phyloP scores from a whole-genome alignment of 352 stramenopile genomes.

The Bremia lactucae region DNA sequence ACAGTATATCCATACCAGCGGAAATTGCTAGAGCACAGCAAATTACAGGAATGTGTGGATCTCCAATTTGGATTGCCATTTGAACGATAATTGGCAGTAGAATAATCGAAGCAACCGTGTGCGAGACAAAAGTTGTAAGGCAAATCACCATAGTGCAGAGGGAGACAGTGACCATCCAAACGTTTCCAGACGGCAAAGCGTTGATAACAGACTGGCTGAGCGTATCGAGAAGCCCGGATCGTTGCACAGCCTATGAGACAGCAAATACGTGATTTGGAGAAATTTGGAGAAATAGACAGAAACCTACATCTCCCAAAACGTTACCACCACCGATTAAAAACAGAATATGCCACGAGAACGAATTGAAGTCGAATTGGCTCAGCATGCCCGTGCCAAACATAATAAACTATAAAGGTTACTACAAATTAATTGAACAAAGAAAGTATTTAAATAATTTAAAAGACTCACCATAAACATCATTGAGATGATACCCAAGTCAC shows the following conservation, averaged over 20 bases:
- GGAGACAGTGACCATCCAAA: constrained; percentile 82
- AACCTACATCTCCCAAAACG: constrained; percentile 80
- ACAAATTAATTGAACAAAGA: constrained; percentile 1
- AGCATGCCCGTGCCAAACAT: constrained; percentile 86
- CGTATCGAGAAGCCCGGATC: constrained; percentile 71
- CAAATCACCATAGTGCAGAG: constrained; percentile 78
- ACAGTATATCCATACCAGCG: constrained; percentile 37
- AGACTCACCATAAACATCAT: constrained; percentile 82
- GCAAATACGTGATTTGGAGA: background rate
- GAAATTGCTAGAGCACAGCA: constrained; percentile 81
- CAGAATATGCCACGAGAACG: constrained; percentile 89
- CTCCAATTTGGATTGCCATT: constrained; percentile 79
- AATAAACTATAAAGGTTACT: constrained; percentile 36
- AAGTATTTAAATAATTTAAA: background rate
- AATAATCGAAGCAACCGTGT: constrained; percentile 89
- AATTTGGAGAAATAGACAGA: background rate
- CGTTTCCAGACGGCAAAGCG: constrained; percentile 62
- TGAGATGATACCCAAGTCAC: constrained; percentile 86
- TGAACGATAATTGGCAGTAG: constrained; percentile 88
- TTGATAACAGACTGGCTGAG: constrained; percentile 77
- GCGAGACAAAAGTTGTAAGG: constrained; percentile 89
- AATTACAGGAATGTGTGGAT: constrained; percentile 81
- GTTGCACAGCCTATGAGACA: constrained; percentile 55
- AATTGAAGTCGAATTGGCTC: constrained; percentile 90
- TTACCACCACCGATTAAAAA: constrained; percentile 89